phyloP scores from a whole-genome alignment of 441 rosid genomes.

The Jatropha podagrica region DNA sequence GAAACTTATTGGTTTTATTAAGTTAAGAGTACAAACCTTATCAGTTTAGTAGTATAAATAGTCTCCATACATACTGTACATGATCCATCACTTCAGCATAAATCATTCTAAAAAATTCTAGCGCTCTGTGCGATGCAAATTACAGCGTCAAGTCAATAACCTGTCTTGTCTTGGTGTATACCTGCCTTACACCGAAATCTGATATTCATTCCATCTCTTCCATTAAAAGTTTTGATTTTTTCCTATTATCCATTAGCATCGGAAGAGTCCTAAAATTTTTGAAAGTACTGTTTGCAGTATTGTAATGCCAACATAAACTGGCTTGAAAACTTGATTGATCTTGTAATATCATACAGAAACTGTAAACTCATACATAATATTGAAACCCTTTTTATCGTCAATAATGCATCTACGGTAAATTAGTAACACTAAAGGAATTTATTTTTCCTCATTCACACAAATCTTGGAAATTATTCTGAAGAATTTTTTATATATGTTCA shows the following conservation, averaged over 20 bases:
- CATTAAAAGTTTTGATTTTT: neutral
- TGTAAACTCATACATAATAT: neutral
- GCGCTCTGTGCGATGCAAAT: neutral
- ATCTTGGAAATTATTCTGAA: neutral
- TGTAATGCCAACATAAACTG: neutral
- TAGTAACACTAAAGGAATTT: neutral
- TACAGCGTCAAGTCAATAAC: neutral
- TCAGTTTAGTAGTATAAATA: too few species aligned
- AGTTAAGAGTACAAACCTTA: too few species aligned
- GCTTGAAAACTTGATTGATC: neutral
- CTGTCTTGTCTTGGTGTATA: neutral
- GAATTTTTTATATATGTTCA: neutral
- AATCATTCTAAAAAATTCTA: neutral
- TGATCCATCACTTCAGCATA: neutral
- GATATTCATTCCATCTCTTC: neutral
- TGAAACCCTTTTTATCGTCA: neutral
- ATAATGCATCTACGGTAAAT: neutral
- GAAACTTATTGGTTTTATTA: neutral
- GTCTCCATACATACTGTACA: too few species aligned
- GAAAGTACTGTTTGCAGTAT: neutral
- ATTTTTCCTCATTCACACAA: neutral
- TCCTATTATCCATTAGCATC: neutral
- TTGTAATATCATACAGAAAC: neutral
- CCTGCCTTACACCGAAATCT: neutral
- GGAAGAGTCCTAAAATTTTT: neutral